A percentile compares a stretch with the other conserved stretches of the same genome.
Conservation (phyloP, 768 basidiomycete genomes). For the Cyclocybe cylindracea region DNA sequence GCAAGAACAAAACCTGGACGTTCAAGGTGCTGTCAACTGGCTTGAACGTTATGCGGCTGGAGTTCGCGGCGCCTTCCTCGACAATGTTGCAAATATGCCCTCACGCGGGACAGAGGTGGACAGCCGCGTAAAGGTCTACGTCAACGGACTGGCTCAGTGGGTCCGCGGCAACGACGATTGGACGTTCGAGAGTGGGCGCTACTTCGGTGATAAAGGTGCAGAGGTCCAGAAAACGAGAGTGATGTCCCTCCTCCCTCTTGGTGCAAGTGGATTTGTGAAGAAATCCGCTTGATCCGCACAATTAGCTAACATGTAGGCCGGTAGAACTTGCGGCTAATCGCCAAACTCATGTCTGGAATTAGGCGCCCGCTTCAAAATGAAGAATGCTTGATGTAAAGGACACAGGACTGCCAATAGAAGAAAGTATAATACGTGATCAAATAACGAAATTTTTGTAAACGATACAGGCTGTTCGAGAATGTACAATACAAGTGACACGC, state of each 20-base stretch:
- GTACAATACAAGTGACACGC: neutral
- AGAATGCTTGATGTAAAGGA: too few species aligned
- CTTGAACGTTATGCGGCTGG: constrained; percentile 36
- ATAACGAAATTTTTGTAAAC: too few species aligned
- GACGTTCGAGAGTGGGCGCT: constrained; percentile 49
- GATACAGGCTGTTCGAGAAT: too few species aligned
- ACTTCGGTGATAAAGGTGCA: constrained; percentile 33
- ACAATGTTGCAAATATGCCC: constrained; percentile 33
- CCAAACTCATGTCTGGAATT: too few species aligned
- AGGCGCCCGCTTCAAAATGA: too few species aligned
- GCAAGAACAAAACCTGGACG: constrained; percentile 38
- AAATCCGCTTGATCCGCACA: neutral
- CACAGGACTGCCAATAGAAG: too few species aligned
- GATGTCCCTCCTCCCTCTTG: constrained; percentile 14
- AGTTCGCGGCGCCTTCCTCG: constrained; percentile 36
- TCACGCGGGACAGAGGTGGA: constrained; percentile 46
- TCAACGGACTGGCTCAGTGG: constrained; percentile 52
- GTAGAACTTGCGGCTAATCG: too few species aligned
- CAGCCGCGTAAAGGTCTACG: constrained; percentile 30
- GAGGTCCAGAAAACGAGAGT: constrained; percentile 12
- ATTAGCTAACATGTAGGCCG: too few species aligned
- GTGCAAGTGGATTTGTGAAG: neutral
- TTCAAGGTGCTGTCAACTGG: constrained; percentile 42
- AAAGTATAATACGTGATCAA: too few species aligned
- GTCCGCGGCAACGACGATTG: constrained; percentile 50